Evolutionary conservation across 2,329 filamentous ascomycete species (phyloP), one percentile per base, ranked within the genome.

Genomic region (Leptographium lundbergii): DNA sequence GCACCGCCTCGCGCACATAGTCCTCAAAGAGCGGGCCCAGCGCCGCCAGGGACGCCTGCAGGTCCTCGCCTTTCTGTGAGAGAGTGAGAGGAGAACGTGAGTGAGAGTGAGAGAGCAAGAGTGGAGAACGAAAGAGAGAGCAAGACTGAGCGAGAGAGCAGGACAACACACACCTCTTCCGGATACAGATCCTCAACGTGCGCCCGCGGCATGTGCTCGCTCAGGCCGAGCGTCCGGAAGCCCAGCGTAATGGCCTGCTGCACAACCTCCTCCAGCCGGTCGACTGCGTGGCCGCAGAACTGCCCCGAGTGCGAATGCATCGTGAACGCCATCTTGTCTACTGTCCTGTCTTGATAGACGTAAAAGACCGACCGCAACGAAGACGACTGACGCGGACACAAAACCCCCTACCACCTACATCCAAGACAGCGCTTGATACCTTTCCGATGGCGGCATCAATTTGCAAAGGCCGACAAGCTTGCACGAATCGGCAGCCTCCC

Each of bases 251-350:
- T 89, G 64, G 92, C 92, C 14, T 85, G 81, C 68, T 85, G 81
- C 66, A 97, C 77, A 55, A 97, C 82, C 64, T 90, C 85, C 71
- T 97, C 92, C 11, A 99, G 81, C 24, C 84, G 80, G 70, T 95
- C 84, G 69, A 87, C 84, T 56, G 94, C 94, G 75, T 99, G 94
- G 66, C 87, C 84, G 75, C 94, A 99, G 77, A 99, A 99, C 71
- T 99, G 89, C 63, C 94, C 94, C 45, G 94, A 97, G 75, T 99
- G 94, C 69, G 90, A 95, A 73, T 99, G 94, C 77, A 97, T 95
- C 5, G 94, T 95, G 75, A 95, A 96, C 1, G 92, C 91, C 94
- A 97, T 97, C 19, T 52, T 59, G 14, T 27, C 25, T 42, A 14
- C 22, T 9, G 19, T 34, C 32, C 32, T 34, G 32, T 34, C 7